phyloP scores from a whole-genome alignment of 371 early-diverging fungal species.

The Zychaea mexicana region DNA sequence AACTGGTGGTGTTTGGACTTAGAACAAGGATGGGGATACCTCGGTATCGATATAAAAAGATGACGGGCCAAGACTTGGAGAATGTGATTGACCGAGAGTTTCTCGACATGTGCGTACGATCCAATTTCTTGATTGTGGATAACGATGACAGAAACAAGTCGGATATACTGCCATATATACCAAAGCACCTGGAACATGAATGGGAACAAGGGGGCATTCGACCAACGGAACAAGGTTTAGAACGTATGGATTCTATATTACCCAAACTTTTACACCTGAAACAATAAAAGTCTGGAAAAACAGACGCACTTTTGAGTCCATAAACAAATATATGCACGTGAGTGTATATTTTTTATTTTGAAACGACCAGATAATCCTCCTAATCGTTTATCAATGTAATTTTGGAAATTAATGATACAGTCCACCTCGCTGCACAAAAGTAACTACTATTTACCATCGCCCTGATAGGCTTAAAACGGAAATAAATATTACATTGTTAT shows the following conservation, averaged over 20 bases:
- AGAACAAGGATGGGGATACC: slow-evolving; percentile 66
- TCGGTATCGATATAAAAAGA: slow-evolving; percentile 30
- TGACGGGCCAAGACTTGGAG: slow-evolving; percentile 35
- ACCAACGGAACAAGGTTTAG: slow-evolving; percentile 44
- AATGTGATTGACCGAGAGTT: slow-evolving; percentile 27
- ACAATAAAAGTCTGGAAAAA: neutral
- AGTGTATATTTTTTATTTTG: no score
- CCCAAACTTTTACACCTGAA: slow-evolving; percentile 16
- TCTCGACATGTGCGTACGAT: slow-evolving; percentile 20
- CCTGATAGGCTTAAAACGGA: no score
- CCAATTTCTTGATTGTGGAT: slow-evolving; percentile 31
- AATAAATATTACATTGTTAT: no score
- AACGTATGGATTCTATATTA: slow-evolving; percentile 40
- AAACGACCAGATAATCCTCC: no score
- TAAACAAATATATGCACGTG: no score
- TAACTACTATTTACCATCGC: no score
- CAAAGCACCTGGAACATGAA: slow-evolving; percentile 17
- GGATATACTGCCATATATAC: slow-evolving; percentile 13
- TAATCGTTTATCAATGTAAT: no score
- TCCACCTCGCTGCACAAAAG: no score
- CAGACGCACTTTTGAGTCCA: no score
- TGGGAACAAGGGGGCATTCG: slow-evolving; percentile 33
- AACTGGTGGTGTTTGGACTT: slow-evolving; percentile 71
- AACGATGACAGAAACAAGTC: neutral
- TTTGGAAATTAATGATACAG: no score